Conservation (phyloP, 2,329 filamentous ascomycete genomes). For the Emergomyces orientalis region DNA sequence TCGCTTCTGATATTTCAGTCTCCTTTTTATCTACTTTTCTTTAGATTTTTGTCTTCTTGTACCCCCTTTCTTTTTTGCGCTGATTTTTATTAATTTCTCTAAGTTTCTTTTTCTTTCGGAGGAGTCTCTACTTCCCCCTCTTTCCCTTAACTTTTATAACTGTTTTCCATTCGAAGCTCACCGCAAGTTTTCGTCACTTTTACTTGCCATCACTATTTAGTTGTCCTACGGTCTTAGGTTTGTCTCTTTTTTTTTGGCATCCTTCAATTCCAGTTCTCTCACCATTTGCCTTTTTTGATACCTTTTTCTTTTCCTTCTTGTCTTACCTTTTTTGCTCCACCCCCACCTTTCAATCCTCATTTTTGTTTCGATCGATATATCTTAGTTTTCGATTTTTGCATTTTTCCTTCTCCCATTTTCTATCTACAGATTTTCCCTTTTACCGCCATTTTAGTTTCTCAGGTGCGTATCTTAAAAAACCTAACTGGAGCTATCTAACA, state of each 20-base stretch:
- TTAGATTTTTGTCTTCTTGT: neutral
- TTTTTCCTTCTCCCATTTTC: neutral
- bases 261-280: neutral
- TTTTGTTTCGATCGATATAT: neutral
- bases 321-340: neutral
- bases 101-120: neutral
- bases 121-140: neutral
- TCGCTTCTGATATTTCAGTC: neutral
- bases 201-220: neutral
- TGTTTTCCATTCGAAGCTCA: neutral
- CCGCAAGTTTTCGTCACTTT: neutral
- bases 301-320: neutral
- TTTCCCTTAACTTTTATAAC: neutral
- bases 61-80: conserved; percentile 3
- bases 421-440: neutral
- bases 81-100: neutral
- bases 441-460: neutral
- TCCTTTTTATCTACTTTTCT: conserved; percentile 5
- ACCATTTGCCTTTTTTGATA: neutral
- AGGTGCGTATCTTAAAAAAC: neutral
- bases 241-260: neutral
- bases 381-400: neutral
- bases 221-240: neutral
- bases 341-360: neutral
- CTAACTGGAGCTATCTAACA: neutral